These are phyloP conservation scores for Eucalyptus paniculata DNA, from an alignment of 345 rosid genomes.

Conservation along the genomic window DNA sequence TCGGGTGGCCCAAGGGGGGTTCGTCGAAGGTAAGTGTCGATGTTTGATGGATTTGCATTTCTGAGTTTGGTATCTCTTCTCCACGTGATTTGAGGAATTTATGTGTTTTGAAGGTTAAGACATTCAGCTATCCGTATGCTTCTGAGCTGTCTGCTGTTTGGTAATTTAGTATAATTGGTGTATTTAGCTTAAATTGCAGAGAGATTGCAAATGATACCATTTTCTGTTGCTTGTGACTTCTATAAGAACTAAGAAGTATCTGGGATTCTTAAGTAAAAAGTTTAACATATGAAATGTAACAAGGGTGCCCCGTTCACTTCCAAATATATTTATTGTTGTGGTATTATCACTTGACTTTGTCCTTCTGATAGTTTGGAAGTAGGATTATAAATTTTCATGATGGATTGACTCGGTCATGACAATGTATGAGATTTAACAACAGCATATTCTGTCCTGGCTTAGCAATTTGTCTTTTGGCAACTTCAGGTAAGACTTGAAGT, in stretches of 20 bases:
- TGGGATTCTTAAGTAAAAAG: neutral
- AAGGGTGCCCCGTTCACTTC: neutral
- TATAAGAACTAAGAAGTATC: neutral
- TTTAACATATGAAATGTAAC: neutral
- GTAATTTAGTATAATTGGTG: neutral
- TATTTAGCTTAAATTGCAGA: neutral
- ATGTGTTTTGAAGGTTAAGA: neutral
- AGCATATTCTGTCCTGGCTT: neutral
- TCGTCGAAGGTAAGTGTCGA: slow-evolving; percentile 21
- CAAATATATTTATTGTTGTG: neutral
- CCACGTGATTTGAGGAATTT: neutral
- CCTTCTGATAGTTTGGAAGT: neutral
- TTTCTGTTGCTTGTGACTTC: neutral
- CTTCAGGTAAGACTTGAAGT: slow-evolving; percentile 83
- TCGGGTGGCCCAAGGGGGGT: slow-evolving; percentile 77
- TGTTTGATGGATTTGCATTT: neutral
- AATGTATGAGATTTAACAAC: neutral
- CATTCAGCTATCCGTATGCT: neutral
- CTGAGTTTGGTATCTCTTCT: neutral
- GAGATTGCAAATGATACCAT: neutral
- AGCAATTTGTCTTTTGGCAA: neutral
- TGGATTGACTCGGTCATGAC: neutral
- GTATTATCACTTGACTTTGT: neutral
- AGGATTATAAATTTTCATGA: neutral
- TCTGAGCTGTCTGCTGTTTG: neutral